Percentiles rank a stretch among this genome's conserved stretches.
Conservation (phyloP, 192 early-diverging fungal species). For the Coemansia sp. region DNA sequence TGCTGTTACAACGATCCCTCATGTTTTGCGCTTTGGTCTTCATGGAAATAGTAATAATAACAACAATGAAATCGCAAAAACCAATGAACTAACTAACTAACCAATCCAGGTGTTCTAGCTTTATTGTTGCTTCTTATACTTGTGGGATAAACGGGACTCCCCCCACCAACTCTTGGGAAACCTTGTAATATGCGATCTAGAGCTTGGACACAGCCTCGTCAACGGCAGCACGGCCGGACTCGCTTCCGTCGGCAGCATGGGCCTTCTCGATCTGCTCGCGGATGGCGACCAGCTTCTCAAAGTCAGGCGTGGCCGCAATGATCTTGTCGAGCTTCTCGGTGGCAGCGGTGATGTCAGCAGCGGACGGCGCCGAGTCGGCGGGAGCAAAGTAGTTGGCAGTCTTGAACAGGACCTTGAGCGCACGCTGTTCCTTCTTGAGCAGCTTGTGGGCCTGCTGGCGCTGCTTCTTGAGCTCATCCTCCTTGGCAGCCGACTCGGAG, state of each 20-base stretch:
- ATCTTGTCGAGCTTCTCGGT: constrained; percentile 80
- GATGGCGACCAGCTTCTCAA: constrained; percentile 58
- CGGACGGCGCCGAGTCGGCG: constrained; percentile 52
- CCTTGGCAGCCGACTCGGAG: constrained; percentile 60
- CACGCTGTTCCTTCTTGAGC: constrained; percentile 90
- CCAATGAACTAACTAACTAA: too few species aligned
- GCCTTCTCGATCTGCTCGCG: constrained; percentile 65
- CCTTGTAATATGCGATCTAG: too few species aligned
- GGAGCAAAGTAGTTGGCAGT: constrained; percentile 79
- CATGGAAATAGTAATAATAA: too few species aligned
- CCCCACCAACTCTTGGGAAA: too few species aligned
- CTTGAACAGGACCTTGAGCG: constrained; percentile 74
- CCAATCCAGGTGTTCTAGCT: too few species aligned
- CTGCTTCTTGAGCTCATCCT: constrained; percentile 77
- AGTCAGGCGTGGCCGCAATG: constrained; percentile 64
- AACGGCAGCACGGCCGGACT: constrained; percentile 62
- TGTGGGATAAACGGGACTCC: too few species aligned
- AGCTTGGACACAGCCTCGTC: constrained; percentile 51
- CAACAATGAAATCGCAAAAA: too few species aligned
- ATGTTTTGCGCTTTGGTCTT: too few species aligned
- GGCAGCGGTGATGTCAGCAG: constrained; percentile 66
- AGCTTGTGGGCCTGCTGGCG: constrained; percentile 85
- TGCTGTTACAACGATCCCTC: too few species aligned
- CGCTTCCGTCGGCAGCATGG: constrained; percentile 59
- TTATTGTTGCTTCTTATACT: too few species aligned